These are phyloP conservation scores for Talaromyces sp. DNA, from an alignment of 2,329 filamentous ascomycete genomes.

Conservation along the genomic window DNA sequence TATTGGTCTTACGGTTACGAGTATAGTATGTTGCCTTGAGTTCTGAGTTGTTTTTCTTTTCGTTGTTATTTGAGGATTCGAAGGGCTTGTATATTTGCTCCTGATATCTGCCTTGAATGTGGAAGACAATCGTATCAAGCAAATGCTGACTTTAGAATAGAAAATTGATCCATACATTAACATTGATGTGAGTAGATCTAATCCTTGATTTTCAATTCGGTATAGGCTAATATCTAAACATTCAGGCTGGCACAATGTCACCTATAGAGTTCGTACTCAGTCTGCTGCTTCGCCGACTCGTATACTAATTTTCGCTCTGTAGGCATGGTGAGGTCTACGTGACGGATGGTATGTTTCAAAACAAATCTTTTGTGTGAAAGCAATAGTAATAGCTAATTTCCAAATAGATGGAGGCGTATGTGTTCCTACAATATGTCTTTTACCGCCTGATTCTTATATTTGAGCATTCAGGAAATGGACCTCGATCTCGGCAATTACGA, in stretches of 20 bases:
- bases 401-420: slow-evolving; percentile 3
- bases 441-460: not conserved
- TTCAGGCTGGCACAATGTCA: slow-evolving; percentile 12
- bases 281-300: not conserved
- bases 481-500: slow-evolving; percentile 73
- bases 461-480: slow-evolving; percentile 72
- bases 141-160: slow-evolving; percentile 38
- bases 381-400: not conserved
- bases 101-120: not conserved
- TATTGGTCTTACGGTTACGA: slow-evolving; percentile 56
- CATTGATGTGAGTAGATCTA: slow-evolving; percentile 63
- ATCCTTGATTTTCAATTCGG: not conserved
- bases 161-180: slow-evolving; percentile 72
- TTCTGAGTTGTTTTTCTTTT: not conserved
- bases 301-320: not conserved
- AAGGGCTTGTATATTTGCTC: not conserved
- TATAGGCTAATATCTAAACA: slow-evolving; percentile 37
- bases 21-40: slow-evolving; percentile 1
- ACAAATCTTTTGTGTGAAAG: not conserved
- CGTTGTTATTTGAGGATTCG: not conserved
- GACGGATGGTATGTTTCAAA: slow-evolving; percentile 4
- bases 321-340: slow-evolving; percentile 89
- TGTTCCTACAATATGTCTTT: slow-evolving; percentile 40
- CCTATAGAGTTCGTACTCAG: slow-evolving; percentile 7
- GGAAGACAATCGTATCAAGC: not conserved